phyloP scores from a whole-genome alignment of 768 basidiomycete genomes.

The Floccularia luteovirens region DNA sequence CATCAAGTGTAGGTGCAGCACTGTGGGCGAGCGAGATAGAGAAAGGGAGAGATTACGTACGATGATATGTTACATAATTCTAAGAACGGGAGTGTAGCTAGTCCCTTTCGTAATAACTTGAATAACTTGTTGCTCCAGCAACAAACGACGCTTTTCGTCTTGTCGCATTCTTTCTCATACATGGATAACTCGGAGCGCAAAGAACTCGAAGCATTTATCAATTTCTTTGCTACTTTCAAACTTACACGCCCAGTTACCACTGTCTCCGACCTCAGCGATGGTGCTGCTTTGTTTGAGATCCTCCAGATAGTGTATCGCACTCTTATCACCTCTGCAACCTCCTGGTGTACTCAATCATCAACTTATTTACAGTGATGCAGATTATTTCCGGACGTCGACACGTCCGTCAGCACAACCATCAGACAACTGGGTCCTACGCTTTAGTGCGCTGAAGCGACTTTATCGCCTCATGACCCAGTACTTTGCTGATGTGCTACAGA shows the following conservation, averaged over 20 bases:
- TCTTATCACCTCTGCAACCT: constrained; percentile 1
- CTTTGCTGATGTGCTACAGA: constrained; percentile 76
- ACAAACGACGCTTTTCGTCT: background rate
- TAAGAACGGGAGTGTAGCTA: no score
- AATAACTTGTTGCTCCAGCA: background rate
- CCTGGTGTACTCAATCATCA: background rate
- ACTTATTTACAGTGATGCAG: constrained; percentile 48
- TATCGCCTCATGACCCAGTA: constrained; percentile 89
- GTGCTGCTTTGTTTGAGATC: constrained; percentile 67
- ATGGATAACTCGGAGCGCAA: constrained; percentile 33
- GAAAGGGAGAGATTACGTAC: constrained; percentile 15
- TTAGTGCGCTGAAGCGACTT: constrained; percentile 74
- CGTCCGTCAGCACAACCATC: constrained; percentile 55
- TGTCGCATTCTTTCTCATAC: no score
- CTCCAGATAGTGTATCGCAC: constrained; percentile 66
- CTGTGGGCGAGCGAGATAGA: constrained; percentile 69
- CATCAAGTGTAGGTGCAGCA: constrained; percentile 62
- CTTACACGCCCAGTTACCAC: constrained; percentile 57
- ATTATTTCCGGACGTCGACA: constrained; percentile 64
- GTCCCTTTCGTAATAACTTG: background rate
- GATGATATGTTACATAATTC: no score
- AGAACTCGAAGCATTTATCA: constrained; percentile 76
- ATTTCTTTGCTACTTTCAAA: constrained; percentile 71
- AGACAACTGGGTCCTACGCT: constrained; percentile 88
- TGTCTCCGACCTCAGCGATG: constrained; percentile 73